Evolutionary conservation across 2,329 filamentous ascomycete genomes (phyloP), one percentile per base, ranked within the genome.

Genomic region (Anisogramma anomala): DNA sequence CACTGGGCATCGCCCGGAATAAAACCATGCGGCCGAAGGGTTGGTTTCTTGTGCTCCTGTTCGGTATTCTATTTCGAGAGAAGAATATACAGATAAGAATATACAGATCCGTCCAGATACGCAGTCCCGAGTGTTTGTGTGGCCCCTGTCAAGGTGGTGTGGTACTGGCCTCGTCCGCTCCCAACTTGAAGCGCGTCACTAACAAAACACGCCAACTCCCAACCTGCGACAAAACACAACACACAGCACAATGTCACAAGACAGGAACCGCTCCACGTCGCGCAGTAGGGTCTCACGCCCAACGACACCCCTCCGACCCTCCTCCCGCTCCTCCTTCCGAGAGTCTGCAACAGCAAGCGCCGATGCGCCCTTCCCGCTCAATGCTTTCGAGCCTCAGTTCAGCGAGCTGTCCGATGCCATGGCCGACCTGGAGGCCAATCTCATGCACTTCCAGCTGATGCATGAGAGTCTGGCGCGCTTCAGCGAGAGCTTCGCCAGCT

Each of bases 401-500:
- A 86, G 86, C 11, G 91, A 98, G 64, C 72, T 98, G 2, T 83
- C 85, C 8, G 91, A 98, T 60, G 82, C 84, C 44, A 88, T 96
- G 77, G 86, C 87, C 18, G 91, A 96, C 54, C 74, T 98, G 8
- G 91, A 98, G 66, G 85, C 87, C 46, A 96, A 98, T 60, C 87
- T 96, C 68, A 86, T 94, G 81, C 87, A 95, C 58, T 79, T 98
- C 51, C 89, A 96, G 61, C 67, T 95, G 48, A 93, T 98, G 80
- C 87, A 98, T 57, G 89, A 96, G 66, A 94, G 85, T 55, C 64
- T 98, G 51, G 78, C 85, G 18, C 77, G 91, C 19, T 98, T 98
- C 62, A 89, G 82, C 61, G 91, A 98, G 69, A 93, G 84, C 56
- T 98, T 98, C 61, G 87, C 87, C 1, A 86, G 82, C 52, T 96